Evolutionary conservation across 805 yeast genomes (phyloP).

Genomic region (Cyberlindnera galapagoensis): DNA sequence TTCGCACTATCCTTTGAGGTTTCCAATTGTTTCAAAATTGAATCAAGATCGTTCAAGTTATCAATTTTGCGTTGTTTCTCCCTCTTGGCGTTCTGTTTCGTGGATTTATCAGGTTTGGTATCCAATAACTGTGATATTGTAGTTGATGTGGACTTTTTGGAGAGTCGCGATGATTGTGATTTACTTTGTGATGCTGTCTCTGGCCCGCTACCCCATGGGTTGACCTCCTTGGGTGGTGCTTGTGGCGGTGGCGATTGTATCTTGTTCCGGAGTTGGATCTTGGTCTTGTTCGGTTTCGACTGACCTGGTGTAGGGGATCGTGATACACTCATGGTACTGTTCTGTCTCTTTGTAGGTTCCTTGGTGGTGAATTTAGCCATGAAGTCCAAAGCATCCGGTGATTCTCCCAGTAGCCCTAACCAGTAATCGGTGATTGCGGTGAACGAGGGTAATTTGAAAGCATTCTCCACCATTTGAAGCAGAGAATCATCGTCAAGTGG

Average conservation of each 20-base stretch:
- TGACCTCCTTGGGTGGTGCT: slow-evolving; percentile 2
- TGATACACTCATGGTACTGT: background rate
- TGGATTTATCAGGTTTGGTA: slow-evolving; percentile 27
- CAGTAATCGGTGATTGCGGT: slow-evolving; percentile 47
- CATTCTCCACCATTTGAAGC: slow-evolving; percentile 48
- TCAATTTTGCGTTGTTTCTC: slow-evolving; percentile 40
- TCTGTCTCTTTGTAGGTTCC: slow-evolving; percentile 1
- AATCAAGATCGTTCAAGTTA: slow-evolving; percentile 58
- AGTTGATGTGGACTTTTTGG: slow-evolving; percentile 22
- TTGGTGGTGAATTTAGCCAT: slow-evolving; percentile 35
- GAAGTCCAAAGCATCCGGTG: slow-evolving; percentile 44
- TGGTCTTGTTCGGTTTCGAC: slow-evolving; percentile 1
- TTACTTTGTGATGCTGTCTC: background rate
- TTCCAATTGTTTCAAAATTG: slow-evolving; percentile 50
- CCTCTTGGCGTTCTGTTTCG: slow-evolving; percentile 30
- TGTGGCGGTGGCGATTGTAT: slow-evolving; percentile 8
- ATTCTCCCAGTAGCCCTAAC: slow-evolving; percentile 49
- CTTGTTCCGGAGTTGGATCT: background rate
- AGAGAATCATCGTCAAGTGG: slow-evolving; percentile 57
- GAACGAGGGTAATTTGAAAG: slow-evolving; percentile 39
- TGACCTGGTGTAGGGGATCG: slow-evolving; percentile 1
- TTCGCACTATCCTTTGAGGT: slow-evolving; percentile 23
- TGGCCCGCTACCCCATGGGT: slow-evolving; percentile 10
- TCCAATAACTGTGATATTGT: slow-evolving; percentile 45
- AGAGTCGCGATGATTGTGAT: slow-evolving; percentile 9